Evolutionary conservation across 225 moss, liverwort and hornwort species (phyloP), one percentile per base, ranked within the genome.

Genomic region (Polytrichum commune): DNA sequence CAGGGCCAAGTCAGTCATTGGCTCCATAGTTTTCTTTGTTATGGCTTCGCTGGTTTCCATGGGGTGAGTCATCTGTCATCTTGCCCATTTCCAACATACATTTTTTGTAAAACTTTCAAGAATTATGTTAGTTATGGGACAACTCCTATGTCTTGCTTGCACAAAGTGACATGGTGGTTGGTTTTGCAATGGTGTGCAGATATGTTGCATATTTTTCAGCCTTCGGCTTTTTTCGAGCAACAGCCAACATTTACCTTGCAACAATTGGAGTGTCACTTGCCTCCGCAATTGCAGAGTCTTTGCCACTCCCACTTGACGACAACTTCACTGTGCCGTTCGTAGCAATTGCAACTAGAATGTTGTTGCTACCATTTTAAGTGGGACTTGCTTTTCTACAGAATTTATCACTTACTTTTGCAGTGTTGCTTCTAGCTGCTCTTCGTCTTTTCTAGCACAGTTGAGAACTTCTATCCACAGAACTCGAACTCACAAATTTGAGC

Each of bases 271-370:
- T 96, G 67, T 81, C 82, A 5, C 80, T 90, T 71, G 72, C 76
- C 70, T 72, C 88, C 29, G 81, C 91, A 3, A 32, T 93, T 67
- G 90, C 71, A 35, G 95, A 96, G 55, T 93, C 93, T 73, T 72
- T 91, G 73, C 95, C 95, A 23, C 76, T 96, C 68, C 83, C 71
- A 4, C 61, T 90, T 60, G 93, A 96, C 55, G 95, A 96, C 72
- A 96, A 96, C 78, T 79, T 93, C 20, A 90, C 90, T 57, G 93
- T 96, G n/a, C 91, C 95, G 20, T 74, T 90, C 30, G 70, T 85
- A 29, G 88, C 93, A 24, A 77, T 89, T 71, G 83, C 69, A 73
- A 69, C 86, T 67, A 93, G 95, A 46, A 82, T 87, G 82, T 69
- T 91, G 26, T 32, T 91, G 65, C 69, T 93, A 20, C 89, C 89